Evolutionary conservation across 1,284 basidiomycete genomes (phyloP).

Genomic region (Filobasidium uniguttulatum): DNA sequence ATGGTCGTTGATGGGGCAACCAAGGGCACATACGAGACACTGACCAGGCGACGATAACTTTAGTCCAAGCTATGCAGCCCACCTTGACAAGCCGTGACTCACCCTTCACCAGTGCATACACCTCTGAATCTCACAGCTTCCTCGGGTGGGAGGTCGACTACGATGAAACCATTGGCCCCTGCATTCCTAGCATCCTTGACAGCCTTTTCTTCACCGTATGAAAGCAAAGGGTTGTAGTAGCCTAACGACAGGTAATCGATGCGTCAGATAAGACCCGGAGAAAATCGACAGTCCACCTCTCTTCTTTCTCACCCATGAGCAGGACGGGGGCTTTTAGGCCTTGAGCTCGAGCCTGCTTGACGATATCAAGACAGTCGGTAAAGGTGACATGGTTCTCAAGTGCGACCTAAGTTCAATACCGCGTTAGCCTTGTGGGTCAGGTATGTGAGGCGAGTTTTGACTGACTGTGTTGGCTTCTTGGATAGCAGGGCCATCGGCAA

Average conservation of each 20-base stretch:
- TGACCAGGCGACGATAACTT: slow-evolving; percentile 29
- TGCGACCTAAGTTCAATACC: slow-evolving; percentile 51
- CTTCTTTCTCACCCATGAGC: slow-evolving; percentile 87
- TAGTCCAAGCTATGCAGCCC: not conserved
- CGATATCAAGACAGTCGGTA: slow-evolving; percentile 55
- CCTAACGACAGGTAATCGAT: slow-evolving; percentile 41
- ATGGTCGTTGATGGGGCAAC: slow-evolving; percentile 88
- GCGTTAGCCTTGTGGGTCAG: not conserved
- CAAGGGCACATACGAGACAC: slow-evolving; percentile 90
- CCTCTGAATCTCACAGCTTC: slow-evolving; percentile 82
- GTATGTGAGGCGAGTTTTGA: too few species aligned
- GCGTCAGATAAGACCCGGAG: too few species aligned
- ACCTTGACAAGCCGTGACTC: too few species aligned
- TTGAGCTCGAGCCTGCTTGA: slow-evolving; percentile 62
- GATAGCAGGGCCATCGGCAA: slow-evolving; percentile 84
- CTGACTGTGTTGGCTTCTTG: slow-evolving; percentile 80
- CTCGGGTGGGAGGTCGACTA: slow-evolving; percentile 95
- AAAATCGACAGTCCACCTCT: too few species aligned
- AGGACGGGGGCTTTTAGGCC: slow-evolving; percentile 78
- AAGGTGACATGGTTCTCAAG: slow-evolving; percentile 67
- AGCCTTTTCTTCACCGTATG: slow-evolving; percentile 87
- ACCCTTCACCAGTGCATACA: slow-evolving; percentile 71
- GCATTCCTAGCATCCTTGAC: slow-evolving; percentile 75
- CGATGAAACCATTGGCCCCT: slow-evolving; percentile 93
- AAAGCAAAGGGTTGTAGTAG: slow-evolving; percentile 90